Base-by-base conservation (phyloP, 805 yeast species). In the Cyberlindnera misumaiensis region DNA sequence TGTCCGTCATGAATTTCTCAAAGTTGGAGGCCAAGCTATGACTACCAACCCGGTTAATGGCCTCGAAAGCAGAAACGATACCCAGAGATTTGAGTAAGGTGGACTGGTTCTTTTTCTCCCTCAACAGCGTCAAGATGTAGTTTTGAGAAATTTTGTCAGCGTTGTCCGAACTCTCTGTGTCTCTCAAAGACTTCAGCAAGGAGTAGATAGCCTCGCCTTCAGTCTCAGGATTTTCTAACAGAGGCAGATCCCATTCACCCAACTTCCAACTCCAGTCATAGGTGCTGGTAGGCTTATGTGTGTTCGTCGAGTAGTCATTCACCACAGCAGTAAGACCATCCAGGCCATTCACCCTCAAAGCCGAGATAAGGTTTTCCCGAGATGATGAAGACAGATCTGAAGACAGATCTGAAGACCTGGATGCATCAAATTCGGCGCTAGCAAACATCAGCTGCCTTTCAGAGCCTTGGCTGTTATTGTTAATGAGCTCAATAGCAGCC, bases 261-360 rank as follows among this genome's bases (percentile, higher is more conserved):
- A 89, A 58, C 51, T 83, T 83, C 87, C 96, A 81, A 1, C 79
- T 73, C 75, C 87, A 79, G 41, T 73, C 77, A 53, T 70, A 83
- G 1, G 59, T 41, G 17, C 56, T 55, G 16, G 51, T 54, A 2
- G 44, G 36, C 10, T 49, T 48, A 6, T 40, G 35, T 1, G 27
- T 4, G 0, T 42, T 28, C 6, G 41, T 40, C 11, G 45, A 25
- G n/a, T 44, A 47, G 9, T 60, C 58, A 28, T 61, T 58, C 8
- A 70, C 56, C n/a, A 75, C 45, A 26, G 64, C 66, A 0, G 89
- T 70, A 2, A 80, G 47, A 0, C 88, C 85, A 42, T 64, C 60
- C 40, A 80, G 58, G 0, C 93, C 89, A 46, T 68, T 67, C 0
- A 58, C 38, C 11, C 70, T 54, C 44, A 80, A 56, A 0, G 80